Evolutionary conservation across 1,284 basidiomycete species (phyloP).

Genomic region (Puccinia horiana): DNA sequence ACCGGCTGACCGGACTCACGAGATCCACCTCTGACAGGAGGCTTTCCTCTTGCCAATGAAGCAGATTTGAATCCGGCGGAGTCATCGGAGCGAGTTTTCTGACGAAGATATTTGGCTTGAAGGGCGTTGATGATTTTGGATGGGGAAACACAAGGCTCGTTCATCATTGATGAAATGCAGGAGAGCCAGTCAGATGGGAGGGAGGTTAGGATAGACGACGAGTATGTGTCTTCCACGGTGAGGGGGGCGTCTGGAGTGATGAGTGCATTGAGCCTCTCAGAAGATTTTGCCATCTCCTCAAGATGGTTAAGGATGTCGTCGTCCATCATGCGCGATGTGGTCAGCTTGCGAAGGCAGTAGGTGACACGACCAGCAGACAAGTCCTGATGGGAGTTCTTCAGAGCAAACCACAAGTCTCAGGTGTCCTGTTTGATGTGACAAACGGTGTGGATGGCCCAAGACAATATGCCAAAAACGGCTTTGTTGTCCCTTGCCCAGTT

Average conservation of each 20-base stretch:
- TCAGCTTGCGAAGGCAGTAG: background rate
- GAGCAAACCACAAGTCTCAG: background rate
- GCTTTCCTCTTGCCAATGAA: background rate
- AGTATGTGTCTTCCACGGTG: background rate
- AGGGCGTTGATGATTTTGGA: conserved; percentile 1
- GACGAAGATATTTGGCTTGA: background rate
- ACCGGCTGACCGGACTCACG: background rate
- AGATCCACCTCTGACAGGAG: background rate
- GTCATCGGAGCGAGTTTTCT: background rate
- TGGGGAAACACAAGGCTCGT: background rate
- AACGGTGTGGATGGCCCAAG: background rate
- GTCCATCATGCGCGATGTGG: background rate
- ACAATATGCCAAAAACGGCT: background rate
- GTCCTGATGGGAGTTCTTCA: conserved; percentile 14
- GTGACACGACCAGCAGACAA: background rate
- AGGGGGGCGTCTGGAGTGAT: background rate
- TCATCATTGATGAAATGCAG: conserved; percentile 14
- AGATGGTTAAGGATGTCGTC: background rate
- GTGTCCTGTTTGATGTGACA: background rate
- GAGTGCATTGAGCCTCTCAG: background rate
- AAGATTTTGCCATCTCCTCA: background rate
- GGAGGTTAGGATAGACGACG: background rate
- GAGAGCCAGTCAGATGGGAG: conserved; percentile 7
- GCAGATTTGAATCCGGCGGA: background rate
- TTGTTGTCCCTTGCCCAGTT: conserved; percentile 11